phyloP scores from a whole-genome alignment of 768 basidiomycete genomes.

The Terana coerulea region DNA sequence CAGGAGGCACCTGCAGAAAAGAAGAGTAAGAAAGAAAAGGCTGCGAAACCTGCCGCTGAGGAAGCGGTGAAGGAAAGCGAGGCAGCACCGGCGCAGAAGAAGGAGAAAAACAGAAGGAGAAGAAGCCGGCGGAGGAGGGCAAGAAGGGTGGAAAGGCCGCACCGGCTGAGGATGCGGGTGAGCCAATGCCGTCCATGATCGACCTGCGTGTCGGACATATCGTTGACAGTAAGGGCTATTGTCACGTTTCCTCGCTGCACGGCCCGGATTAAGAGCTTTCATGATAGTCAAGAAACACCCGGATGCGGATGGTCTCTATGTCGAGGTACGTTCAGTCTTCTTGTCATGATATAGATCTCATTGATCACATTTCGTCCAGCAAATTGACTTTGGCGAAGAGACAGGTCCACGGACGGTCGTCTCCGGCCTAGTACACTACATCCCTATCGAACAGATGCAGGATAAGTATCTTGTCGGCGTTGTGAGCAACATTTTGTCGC shows the following conservation, averaged over 20 bases:
- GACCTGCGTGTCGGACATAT: conserved; percentile 94
- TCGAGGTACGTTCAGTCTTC: conserved; percentile 65
- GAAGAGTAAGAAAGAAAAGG: conserved; percentile 27
- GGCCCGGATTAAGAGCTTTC: not conserved
- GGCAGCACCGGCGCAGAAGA: conserved; percentile 30
- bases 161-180: conserved; percentile 63
- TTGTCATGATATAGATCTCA: not conserved
- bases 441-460: conserved; percentile 91
- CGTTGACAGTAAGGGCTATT: conserved; percentile 64
- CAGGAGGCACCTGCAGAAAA: conserved; percentile 24
- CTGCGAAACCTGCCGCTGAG: conserved; percentile 12
- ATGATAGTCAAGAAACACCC: conserved; percentile 86
- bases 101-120: conserved; percentile 51
- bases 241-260: not conserved
- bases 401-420: conserved; percentile 94
- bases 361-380: conserved; percentile 30
- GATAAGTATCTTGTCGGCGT: conserved; percentile 81
- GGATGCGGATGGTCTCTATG: conserved; percentile 95
- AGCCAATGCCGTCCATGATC: conserved; percentile 93
- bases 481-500: conserved; percentile 49
- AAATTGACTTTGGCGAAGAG: conserved; percentile 96
- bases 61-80: conserved; percentile 14
- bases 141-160: conserved; percentile 32
- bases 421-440: conserved; percentile 94
- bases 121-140: conserved; percentile 22